Evolutionary conservation across 2,329 filamentous ascomycete genomes (phyloP), one percentile per base, ranked within the genome.

Genomic region (Colletotrichum scovillei): DNA sequence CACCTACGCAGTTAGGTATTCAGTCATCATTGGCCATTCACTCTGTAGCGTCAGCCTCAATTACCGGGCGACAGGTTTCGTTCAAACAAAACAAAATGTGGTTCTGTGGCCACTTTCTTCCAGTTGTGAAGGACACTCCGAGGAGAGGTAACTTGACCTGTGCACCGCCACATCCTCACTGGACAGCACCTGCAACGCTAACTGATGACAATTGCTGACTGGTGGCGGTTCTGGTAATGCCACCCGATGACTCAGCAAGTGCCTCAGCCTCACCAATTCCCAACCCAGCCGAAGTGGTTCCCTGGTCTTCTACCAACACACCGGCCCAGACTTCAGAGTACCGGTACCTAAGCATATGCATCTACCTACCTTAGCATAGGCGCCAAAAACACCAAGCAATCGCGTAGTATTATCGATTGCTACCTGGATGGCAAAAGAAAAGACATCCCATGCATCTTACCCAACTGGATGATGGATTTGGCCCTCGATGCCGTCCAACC

Each of bases 141-240:
- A 49, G 16, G 11, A n/a, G 8, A 32, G 9, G 30, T 32, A 7
- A 19, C 14, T 30, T 26, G 38, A 30, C 22, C 3, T 38, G 11
- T 4, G 72, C 68, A 74, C 72, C 68, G 72, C 62, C 72, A 74
- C 68, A 74, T 1, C 24, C 11, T 11, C 7, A 7, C 2, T 0
- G 2, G 2, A 9, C 22, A 59, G 3, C 55, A 60, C 65, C 19
- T 38, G 1, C 5, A 11, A 19, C 55, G 38, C 59, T 73, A 64
- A 73, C 66, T 64, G 59, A 46, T 64, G 66, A 62, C 67, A 55
- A 38, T 60, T 63, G 42, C 32, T 65, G 14, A 24, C 42, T 26
- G 14, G 60, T 72, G 68, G 62, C 62, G 49, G 38, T 14, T 42
- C 67, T 72, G 68, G 19, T 67, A 74, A 59, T 59, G 62, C 12